Evolutionary conservation across 2,329 filamentous ascomycete species (phyloP).

Genomic region (Pestalotiopsis sp.): DNA sequence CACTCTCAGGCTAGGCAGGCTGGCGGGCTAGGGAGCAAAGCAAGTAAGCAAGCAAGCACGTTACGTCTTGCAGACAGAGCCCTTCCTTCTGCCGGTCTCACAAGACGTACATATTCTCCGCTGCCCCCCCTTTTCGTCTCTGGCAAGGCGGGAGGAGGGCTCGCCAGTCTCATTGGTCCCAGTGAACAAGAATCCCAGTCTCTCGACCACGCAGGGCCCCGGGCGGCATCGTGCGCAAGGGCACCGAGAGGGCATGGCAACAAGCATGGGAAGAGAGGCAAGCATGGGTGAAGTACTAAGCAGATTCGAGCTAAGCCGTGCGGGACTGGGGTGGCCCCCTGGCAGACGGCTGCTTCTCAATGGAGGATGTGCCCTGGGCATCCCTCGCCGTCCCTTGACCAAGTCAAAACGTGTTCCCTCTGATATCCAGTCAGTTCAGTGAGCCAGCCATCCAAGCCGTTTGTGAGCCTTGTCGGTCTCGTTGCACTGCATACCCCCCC

Average conservation of each 20-base stretch:
- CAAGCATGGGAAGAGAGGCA: slow-evolving; percentile 19
- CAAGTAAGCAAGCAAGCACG: background rate
- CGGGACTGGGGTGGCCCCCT: background rate
- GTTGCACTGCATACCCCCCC: background rate
- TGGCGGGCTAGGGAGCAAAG: too few relatives aligned
- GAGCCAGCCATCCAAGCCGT: background rate
- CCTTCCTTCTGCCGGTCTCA: slow-evolving; percentile 2
- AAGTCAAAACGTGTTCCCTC: background rate
- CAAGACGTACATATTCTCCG: slow-evolving; percentile 5
- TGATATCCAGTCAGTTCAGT: background rate
- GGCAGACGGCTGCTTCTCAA: slow-evolving; percentile 9
- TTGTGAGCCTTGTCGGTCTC: background rate
- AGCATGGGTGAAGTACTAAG: background rate
- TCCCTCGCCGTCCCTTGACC: background rate
- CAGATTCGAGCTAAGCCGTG: slow-evolving; percentile 17
- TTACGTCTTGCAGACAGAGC: background rate
- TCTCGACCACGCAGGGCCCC: slow-evolving; percentile 24
- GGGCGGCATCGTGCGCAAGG: slow-evolving; percentile 30
- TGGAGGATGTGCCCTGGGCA: slow-evolving; percentile 1
- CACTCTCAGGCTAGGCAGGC: background rate
- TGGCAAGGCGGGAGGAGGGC: slow-evolving; percentile 25
- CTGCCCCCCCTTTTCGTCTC: slow-evolving; percentile 25
- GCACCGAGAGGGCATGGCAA: slow-evolving; percentile 17
- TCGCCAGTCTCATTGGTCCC: slow-evolving; percentile 28
- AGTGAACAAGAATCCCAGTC: slow-evolving; percentile 18